Conservation (phyloP, 1,284 basidiomycete species). For the Ustilago shanxiensis region DNA sequence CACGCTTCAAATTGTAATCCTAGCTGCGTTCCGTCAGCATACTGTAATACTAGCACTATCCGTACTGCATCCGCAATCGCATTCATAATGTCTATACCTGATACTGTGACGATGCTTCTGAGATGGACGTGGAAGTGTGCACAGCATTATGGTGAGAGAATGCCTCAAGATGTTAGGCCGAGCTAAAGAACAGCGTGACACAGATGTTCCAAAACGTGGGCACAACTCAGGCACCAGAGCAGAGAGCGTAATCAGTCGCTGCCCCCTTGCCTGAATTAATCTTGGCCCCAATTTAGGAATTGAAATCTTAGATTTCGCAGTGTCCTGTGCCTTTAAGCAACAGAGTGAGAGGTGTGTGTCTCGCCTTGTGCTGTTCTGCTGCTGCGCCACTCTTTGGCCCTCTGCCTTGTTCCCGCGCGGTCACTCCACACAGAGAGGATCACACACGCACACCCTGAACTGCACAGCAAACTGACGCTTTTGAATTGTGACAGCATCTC, state of each 20-base stretch:
- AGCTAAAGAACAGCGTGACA: not conserved
- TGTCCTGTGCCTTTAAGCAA: not conserved
- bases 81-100: not conserved
- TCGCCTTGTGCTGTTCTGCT: constrained; percentile 2
- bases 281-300: constrained; percentile 4
- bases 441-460: not conserved
- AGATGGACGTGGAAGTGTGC: too few relatives aligned
- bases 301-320: not conserved
- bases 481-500: not conserved
- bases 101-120: too few relatives aligned
- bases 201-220: not conserved
- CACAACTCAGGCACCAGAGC: not conserved
- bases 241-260: constrained; percentile 12
- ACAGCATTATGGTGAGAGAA: too few relatives aligned
- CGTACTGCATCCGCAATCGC: not conserved
- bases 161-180: not conserved
- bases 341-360: constrained; percentile 5
- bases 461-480: constrained; percentile 2
- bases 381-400: constrained; percentile 21
- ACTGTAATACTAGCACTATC: not conserved
- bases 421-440: constrained; percentile 1
- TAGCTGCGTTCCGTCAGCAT: not conserved
- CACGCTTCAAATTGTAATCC: not conserved
- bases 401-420: constrained; percentile 8
- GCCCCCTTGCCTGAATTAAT: not conserved